Base-by-base conservation (phyloP, 1,139 yeast genomes). In the Suhomyces panamericanus region DNA sequence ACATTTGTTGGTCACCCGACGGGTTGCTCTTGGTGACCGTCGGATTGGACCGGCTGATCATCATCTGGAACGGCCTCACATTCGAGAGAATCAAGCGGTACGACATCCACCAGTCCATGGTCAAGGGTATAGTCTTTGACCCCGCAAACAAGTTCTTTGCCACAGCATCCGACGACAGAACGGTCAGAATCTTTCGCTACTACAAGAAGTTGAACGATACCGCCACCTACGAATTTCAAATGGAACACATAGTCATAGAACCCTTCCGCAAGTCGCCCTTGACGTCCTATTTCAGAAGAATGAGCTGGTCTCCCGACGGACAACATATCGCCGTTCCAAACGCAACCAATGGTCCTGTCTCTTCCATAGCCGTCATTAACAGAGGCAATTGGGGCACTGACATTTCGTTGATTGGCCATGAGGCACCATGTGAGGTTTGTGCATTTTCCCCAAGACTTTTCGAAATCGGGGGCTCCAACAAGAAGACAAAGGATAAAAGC, bases 261-360 rank as follows among this genome's bases (percentile, higher is more conserved):
- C 99, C 99, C 0, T 95, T 93, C 67, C 77, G 75, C 47, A 88
- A 85, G 53, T 87, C 96, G 0, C 99, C 99, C 1, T 72, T 91
- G 50, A 88, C 96, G 0, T 89, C 98, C 0, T 93, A 93, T 63
- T 93, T 90, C 62, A 74, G 99, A 53, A 73, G 97, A 54, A 78
- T 87, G 67, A 87, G 96, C 22, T 93, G 99, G 99, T 88, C 97
- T 0, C 99, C 99, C 0, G 98, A 93, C 65, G 99, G 99, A 1
- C 95, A 88, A 61, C 93, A 87, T 58, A 87, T 93, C 42, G 98
- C 97, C 0, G 96, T 88, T 0, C 96, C 99, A 0, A 95, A 93
- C 64, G 97, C 99, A 1, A 89, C 96, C 9, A 93, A 95, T 63
- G 98, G 98, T 0, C 97, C 97, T 0, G 95, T 93, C 0, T 82